phyloP scores from a whole-genome alignment of 805 yeast genomes.

The Wickerhamiella lipophila region DNA sequence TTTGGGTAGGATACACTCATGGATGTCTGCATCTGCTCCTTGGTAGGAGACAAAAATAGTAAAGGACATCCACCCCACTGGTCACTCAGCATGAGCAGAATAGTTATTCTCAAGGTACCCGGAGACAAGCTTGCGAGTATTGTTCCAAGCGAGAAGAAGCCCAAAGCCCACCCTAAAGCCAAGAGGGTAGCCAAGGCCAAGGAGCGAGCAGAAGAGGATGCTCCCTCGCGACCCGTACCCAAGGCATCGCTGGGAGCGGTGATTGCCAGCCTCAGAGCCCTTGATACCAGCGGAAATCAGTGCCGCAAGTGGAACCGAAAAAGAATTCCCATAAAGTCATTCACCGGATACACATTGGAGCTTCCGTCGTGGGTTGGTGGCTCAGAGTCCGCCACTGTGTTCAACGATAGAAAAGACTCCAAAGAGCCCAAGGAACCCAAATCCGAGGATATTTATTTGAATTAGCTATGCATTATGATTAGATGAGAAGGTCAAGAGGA shows the following conservation, averaged over 20 bases:
- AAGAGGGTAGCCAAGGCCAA: not conserved
- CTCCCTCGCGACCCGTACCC: constrained; percentile 12
- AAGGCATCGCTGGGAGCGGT: constrained; percentile 24
- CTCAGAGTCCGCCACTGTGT: constrained; percentile 7
- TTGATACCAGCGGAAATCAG: constrained; percentile 34
- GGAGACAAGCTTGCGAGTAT: not conserved
- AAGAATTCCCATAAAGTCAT: constrained; percentile 32
- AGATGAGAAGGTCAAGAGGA: too few relatives aligned
- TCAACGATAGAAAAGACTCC: constrained; percentile 1
- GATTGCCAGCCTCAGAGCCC: constrained; percentile 28
- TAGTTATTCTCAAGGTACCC: constrained; percentile 8
- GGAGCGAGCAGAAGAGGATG: constrained; percentile 2
- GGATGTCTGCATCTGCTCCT: too few relatives aligned
- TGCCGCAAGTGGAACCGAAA: constrained; percentile 36
- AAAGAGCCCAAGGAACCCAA: not conserved
- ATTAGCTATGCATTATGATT: constrained; percentile 18
- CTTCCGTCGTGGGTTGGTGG: constrained; percentile 33
- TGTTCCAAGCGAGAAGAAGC: constrained; percentile 3
- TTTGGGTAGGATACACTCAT: too few relatives aligned
- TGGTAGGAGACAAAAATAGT: not conserved
- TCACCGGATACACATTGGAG: constrained; percentile 34
- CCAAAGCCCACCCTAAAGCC: not conserved
- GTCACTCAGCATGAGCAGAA: constrained; percentile 8
- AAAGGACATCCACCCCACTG: too few relatives aligned
- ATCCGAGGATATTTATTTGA: constrained; percentile 19